Conservation (phyloP, 305 asterid species). For the Solanum aculeatissimum region DNA sequence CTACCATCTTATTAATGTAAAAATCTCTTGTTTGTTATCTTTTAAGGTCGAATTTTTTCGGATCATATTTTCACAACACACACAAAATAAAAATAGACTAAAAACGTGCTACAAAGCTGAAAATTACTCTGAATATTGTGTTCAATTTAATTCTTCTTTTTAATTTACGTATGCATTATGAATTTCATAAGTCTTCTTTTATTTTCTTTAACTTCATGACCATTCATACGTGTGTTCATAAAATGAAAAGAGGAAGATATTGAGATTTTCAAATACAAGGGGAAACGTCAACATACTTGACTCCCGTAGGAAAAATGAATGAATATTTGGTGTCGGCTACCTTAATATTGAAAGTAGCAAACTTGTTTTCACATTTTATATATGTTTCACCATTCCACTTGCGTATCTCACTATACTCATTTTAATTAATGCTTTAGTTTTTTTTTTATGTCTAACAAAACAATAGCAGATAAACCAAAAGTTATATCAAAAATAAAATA, state of each 20-base stretch:
- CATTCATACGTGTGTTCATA: not conserved
- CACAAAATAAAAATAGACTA: not conserved
- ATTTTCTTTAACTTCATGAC: not conserved
- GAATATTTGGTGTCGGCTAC: not conserved
- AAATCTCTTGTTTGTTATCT: not conserved
- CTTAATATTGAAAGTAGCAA: not conserved
- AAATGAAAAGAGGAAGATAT: not conserved
- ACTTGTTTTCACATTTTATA: not conserved
- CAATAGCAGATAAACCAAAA: too few relatives aligned
- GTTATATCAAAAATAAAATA: too few relatives aligned
- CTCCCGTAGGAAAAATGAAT: not conserved
- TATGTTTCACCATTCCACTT: not conserved
- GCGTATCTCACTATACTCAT: not conserved
- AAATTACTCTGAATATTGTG: not conserved
- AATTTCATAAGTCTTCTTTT: too few relatives aligned
- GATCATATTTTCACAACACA: not conserved
- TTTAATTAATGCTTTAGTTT: too few relatives aligned
- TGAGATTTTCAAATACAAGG: not conserved
- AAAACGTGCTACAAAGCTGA: not conserved
- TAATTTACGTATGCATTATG: too few relatives aligned
- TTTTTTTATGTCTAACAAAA: too few relatives aligned
- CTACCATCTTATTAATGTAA: not conserved
- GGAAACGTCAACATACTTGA: not conserved
- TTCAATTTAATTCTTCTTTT: not conserved
- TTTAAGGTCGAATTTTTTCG: not conserved